A percentile compares a stretch with the other conserved stretches of the same genome.
phyloP scores from a whole-genome alignment of 169 alveolate genomes.

The Plasmodium blacklocki region DNA sequence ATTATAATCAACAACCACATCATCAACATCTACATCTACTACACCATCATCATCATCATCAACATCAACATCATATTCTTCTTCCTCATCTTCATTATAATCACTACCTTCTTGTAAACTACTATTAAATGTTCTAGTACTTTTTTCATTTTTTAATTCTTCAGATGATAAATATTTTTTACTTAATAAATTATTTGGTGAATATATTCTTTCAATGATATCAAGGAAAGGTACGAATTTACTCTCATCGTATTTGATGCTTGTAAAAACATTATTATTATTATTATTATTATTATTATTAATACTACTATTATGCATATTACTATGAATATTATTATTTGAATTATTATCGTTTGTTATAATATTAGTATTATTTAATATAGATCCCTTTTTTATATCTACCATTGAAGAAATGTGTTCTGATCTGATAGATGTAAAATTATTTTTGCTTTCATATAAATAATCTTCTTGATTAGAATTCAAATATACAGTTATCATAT shows the following conservation, averaged over 20 bases:
- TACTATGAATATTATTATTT: conserved; percentile 19
- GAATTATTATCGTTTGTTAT: not conserved
- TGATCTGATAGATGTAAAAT: not conserved
- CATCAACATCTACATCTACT: too few species aligned
- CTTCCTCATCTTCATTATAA: not conserved
- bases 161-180: conserved; percentile 7
- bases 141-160: not conserved
- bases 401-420: not conserved
- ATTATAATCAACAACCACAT: not conserved
- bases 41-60: not conserved
- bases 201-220: conserved; percentile 48
- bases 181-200: not conserved
- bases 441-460: not conserved
- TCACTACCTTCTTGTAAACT: not conserved
- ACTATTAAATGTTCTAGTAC: not conserved
- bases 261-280: conserved; percentile 11
- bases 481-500: not conserved
- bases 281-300: not conserved
- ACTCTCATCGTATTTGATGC: conserved; percentile 18
- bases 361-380: too few species aligned
- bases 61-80: not conserved
- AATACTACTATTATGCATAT: not conserved
- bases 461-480: conserved; percentile 29
- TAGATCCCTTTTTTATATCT: too few species aligned
- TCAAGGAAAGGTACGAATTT: conserved; percentile 56